Base-by-base conservation (phyloP, 148 eudicot species). In the Cornus florida region DNA sequence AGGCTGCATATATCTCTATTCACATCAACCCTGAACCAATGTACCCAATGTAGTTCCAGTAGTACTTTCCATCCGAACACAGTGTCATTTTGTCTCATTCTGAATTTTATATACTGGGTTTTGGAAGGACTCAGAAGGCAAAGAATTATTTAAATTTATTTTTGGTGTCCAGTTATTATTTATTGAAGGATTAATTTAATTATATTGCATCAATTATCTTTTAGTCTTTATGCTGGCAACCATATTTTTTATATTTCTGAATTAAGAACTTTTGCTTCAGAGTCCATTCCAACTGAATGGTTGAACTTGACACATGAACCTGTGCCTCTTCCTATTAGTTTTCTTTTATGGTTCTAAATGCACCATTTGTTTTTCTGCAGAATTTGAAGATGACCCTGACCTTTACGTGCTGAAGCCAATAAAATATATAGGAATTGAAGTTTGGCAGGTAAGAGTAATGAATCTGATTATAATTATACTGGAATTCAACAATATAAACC, bases 361-460 rank as follows among this genome's bases (percentile, higher is more conserved):
- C 7, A 14, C 20, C 24, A 32, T 17, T 10, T 9, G 53, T 31
- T 53, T 3, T 71, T 53, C 23, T 81, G 35, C 93, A 95, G 98
- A 96, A 80, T 96, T 96, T 70, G 98, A 96, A 87, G 99, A 96
- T 84, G 99, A 93, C 82, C 99, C 99, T 39, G 98, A 96, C 79
- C 90, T 96, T 62, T 96, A 96, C 85, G 99, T 96, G 50, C 78
- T 93, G 77, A 93, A 89, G 88, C 95, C 98, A 48, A 91, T 91
- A 78, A 91, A 94, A 77, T 96, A 96, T 81, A 95, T 96, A 41
- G 99, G 99, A 48, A 92, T 96, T 16, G 99, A 96, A 87, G 95
- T 93, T 77, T 96, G 99, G 99, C 99, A 96, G 93, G 99, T 92
- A 82, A 71, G 80, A 28, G 14, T 59, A 43, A 67, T 56, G 19